phyloP scores from a whole-genome alignment of 345 rosid genomes.

The Lumnitzera littorea region DNA sequence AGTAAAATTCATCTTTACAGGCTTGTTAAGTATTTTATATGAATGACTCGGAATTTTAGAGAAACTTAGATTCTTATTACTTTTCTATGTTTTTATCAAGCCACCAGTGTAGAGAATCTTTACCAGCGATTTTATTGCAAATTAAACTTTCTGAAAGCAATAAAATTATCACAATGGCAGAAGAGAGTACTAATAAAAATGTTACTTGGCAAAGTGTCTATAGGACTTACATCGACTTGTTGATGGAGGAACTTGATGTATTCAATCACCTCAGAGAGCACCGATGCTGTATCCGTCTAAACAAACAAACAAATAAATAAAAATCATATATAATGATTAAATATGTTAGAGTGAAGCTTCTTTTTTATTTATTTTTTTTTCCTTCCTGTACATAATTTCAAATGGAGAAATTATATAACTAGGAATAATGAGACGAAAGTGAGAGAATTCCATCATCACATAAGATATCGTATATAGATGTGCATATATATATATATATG shows the following conservation, averaged over 20 bases:
- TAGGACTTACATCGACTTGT: conserved; percentile 71
- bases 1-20: no score
- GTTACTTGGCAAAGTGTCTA: background rate
- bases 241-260: conserved; percentile 96
- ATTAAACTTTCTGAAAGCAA: no score
- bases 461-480: no score
- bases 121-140: no score
- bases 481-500: background rate
- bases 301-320: background rate
- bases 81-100: no score
- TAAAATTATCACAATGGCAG: no score
- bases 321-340: background rate
- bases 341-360: background rate
- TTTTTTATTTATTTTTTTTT: background rate
- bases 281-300: conserved; percentile 99
- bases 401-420: conserved; percentile 6
- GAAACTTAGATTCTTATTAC: no score
- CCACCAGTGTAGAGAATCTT: no score
- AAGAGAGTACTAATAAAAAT: background rate
- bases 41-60: no score
- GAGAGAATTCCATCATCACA: background rate
- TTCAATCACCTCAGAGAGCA: conserved; percentile 96
- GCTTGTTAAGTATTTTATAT: no score
- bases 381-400: background rate
- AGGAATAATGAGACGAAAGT: background rate